Percentiles rank a stretch among this genome's conserved stretches.
phyloP scores from a whole-genome alignment of 495 filamentous ascomycete genomes.

The Neurospora terricola region DNA sequence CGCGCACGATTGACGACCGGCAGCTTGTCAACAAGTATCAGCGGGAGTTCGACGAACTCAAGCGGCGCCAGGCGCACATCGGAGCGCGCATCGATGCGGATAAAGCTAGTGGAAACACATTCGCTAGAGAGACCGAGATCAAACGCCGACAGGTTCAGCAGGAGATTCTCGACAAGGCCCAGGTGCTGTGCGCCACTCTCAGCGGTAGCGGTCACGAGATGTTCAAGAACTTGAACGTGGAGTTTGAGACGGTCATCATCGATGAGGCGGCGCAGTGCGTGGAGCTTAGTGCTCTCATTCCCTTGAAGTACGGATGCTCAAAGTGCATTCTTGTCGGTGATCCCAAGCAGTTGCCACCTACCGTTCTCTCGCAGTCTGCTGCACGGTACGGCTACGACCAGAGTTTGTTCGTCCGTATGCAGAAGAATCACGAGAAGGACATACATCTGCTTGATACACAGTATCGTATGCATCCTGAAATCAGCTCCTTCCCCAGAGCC shows the following conservation, averaged over 20 bases:
- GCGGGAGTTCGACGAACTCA: constrained; percentile 67
- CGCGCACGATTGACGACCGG: constrained; percentile 51
- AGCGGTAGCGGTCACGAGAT: constrained; percentile 96
- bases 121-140: constrained; percentile 71
- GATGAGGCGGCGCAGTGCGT: constrained; percentile 98
- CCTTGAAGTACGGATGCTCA: constrained; percentile 91
- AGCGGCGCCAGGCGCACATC: constrained; percentile 60
- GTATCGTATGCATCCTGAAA: constrained; percentile 98
- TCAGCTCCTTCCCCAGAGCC: constrained; percentile 77
- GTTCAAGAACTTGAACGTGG: constrained; percentile 87
- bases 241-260: constrained; percentile 97
- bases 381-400: constrained; percentile 93
- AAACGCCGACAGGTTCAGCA: constrained; percentile 77
- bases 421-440: constrained; percentile 74
- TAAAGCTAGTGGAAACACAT: constrained; percentile 71
- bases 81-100: constrained; percentile 74
- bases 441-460: constrained; percentile 94
- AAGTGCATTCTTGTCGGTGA: constrained; percentile 98
- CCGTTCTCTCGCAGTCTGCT: constrained; percentile 86
- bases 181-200: constrained; percentile 91
- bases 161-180: constrained; percentile 76
- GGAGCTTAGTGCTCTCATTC: constrained; percentile 91
- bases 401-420: constrained; percentile 97
- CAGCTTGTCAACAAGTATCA: constrained; percentile 49
- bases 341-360: constrained; percentile 92